These are phyloP conservation scores for Hypoxylon lenormandii DNA, from an alignment of 495 filamentous ascomycete species.

Conservation along the genomic window DNA sequence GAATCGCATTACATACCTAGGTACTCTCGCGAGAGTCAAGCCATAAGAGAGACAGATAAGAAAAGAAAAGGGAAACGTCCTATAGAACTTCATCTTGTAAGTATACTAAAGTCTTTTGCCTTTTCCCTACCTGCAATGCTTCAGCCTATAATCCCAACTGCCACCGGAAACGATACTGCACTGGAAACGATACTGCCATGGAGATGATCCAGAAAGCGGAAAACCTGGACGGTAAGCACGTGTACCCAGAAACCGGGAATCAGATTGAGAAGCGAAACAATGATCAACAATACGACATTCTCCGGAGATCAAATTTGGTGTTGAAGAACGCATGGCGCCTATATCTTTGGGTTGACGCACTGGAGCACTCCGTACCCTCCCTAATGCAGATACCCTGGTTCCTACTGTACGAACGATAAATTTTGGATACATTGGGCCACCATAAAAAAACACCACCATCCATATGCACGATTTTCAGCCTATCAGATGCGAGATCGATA, in stretches of 20 bases:
- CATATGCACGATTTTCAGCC: conserved; percentile 48
- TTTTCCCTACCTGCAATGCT: conserved; percentile 13
- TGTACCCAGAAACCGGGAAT: conserved; percentile 32
- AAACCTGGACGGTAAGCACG: conserved; percentile 16
- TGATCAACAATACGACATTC: conserved; percentile 21
- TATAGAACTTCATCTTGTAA: conserved; percentile 31
- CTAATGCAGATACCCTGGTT: conserved; percentile 30
- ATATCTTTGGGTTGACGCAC: neutral
- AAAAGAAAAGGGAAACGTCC: conserved; percentile 14
- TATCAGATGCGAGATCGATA: conserved; percentile 49
- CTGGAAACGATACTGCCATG: conserved; percentile 16
- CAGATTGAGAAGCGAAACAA: conserved; percentile 19
- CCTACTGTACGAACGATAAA: conserved; percentile 33
- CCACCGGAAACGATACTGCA: conserved; percentile 10
- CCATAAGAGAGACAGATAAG: conserved; percentile 19
- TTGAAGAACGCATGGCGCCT: conserved; percentile 8
- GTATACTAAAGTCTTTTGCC: conserved; percentile 31
- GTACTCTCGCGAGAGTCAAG: conserved; percentile 34
- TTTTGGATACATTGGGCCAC: conserved; percentile 20
- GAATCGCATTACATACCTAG: conserved; percentile 32
- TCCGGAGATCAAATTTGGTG: conserved; percentile 20
- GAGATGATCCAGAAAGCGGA: conserved; percentile 30
- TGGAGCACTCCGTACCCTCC: conserved; percentile 13
- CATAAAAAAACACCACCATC: conserved; percentile 39
- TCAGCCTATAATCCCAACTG: conserved; percentile 4